These are phyloP conservation scores for Ophiostoma quercus DNA, from an alignment of 2,329 filamentous ascomycete genomes.

Conservation along the genomic window DNA sequence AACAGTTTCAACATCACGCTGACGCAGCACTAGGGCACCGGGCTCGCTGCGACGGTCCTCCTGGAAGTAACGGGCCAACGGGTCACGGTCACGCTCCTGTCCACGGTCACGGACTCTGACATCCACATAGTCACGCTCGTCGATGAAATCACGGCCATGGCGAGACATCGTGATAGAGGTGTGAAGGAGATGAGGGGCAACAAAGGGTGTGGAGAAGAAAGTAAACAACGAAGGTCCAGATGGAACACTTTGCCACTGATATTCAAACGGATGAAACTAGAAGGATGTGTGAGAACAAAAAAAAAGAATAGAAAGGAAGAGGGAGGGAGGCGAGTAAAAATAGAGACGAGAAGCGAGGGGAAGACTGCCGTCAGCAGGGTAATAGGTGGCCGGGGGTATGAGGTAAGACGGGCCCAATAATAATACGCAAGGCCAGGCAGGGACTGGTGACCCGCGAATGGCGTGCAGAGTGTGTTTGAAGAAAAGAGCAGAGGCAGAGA, in stretches of 20 bases:
- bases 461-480: not conserved
- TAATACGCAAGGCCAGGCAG: slow-evolving; percentile 7
- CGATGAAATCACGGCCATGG: slow-evolving; percentile 21
- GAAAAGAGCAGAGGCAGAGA: not conserved
- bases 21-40: slow-evolving; percentile 50
- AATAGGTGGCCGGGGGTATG: not conserved
- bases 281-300: not conserved
- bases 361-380: slow-evolving; percentile 1
- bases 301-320: not conserved
- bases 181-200: not conserved
- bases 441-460: not conserved
- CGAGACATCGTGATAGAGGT: slow-evolving; percentile 21
- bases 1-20: slow-evolving; percentile 51
- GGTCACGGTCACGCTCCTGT: slow-evolving; percentile 40
- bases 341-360: not conserved
- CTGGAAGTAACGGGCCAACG: slow-evolving; percentile 47
- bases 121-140: slow-evolving; percentile 26
- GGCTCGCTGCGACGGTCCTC: slow-evolving; percentile 44
- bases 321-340: not conserved
- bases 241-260: not conserved
- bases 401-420: slow-evolving; percentile 3
- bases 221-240: not conserved
- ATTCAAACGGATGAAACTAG: not conserved
- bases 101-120: slow-evolving; percentile 39
- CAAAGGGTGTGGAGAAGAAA: not conserved